These are phyloP conservation scores for Cucumis variabilis DNA, from an alignment of 331 rosid species.

Conservation along the genomic window DNA sequence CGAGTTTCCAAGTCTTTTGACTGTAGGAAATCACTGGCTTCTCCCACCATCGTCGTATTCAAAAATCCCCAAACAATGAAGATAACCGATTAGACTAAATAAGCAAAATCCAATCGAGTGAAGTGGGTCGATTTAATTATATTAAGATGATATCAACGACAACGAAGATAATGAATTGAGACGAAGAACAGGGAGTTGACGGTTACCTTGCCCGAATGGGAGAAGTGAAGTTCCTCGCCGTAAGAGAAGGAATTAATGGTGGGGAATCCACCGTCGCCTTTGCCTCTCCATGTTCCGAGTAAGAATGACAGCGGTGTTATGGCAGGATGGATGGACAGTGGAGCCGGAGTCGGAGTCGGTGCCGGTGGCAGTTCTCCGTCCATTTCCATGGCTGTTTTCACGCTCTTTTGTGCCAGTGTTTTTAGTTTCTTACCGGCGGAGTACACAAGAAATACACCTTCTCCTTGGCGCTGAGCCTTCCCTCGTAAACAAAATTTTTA, in stretches of 20 bases:
- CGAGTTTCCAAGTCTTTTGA: conserved; percentile 89
- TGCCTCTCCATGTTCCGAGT: conserved; percentile 85
- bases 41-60: conserved; percentile 40
- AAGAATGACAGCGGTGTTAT: conserved; percentile 70
- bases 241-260: conserved; percentile 84
- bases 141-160: background rate
- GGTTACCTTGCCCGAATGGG: conserved; percentile 76
- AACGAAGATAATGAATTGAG: conserved; percentile 17
- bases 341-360: background rate
- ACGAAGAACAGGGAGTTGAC: conserved; percentile 22
- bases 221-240: conserved; percentile 73
- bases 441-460: background rate
- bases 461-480: background rate
- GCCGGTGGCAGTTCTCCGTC: conserved; percentile 18
- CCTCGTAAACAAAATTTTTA: background rate
- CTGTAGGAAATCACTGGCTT: conserved; percentile 78
- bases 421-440: background rate
- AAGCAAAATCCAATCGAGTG: background rate
- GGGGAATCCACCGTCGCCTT: conserved; percentile 88
- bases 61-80: conserved; percentile 21
- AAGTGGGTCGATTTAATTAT: background rate
- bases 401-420: background rate
- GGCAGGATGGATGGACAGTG: conserved; percentile 53
- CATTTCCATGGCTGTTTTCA: background rate
- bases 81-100: conserved; percentile 16